These are phyloP conservation scores for Ophiocordyceps robertsii DNA, from an alignment of 2,329 filamentous ascomycete species.

Conservation along the genomic window DNA sequence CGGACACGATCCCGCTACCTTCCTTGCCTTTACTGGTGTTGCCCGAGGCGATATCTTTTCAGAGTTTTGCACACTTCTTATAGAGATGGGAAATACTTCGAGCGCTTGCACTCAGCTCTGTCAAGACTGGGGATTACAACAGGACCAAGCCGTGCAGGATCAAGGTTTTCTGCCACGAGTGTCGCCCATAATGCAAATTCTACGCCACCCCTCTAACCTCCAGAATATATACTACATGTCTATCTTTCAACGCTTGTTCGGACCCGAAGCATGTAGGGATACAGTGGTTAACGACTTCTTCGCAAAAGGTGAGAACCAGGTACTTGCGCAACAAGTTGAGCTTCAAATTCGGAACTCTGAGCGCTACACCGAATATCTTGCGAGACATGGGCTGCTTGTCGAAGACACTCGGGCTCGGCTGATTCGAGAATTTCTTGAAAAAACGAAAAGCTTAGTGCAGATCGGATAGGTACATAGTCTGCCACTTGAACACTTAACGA, in stretches of 20 bases:
- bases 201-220: not conserved
- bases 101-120: not conserved
- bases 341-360: not conserved
- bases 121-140: not conserved
- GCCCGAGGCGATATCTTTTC: not conserved
- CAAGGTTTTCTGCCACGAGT: not conserved
- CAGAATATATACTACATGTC: not conserved
- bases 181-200: not conserved
- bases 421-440: not conserved
- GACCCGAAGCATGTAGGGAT: not conserved
- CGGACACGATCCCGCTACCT: not conserved
- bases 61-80: not conserved
- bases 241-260: not conserved
- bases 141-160: not conserved
- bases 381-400: not conserved
- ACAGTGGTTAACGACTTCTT: not conserved
- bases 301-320: not conserved
- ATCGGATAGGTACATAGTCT: no score
- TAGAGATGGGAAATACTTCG: not conserved
- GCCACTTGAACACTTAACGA: no score
- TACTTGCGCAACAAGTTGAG: not conserved
- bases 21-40: not conserved
- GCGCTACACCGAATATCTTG: not conserved
- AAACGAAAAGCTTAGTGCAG: not conserved
- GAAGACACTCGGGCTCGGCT: not conserved